A percentile compares a stretch with the other conserved stretches of the same genome.
Conservation (phyloP, 2,329 filamentous ascomycete species). For the Gnomoniopsis smithogilvyi region DNA sequence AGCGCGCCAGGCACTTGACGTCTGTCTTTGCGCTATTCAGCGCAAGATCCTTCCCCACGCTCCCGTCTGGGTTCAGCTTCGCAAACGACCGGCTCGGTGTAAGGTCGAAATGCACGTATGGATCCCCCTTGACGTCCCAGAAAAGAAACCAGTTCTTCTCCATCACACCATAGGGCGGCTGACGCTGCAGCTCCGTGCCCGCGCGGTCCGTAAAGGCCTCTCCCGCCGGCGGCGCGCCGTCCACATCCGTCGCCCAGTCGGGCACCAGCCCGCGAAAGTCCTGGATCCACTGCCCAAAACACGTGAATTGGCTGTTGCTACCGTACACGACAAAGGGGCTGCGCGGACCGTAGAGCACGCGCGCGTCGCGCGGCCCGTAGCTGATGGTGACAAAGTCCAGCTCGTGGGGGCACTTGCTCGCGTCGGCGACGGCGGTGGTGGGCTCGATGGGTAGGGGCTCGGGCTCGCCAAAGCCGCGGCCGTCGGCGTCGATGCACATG, state of each 20-base stretch:
- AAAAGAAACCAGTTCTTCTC: conserved; percentile 65
- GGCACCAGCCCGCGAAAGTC: conserved; percentile 48
- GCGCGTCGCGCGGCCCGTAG: conserved; percentile 55
- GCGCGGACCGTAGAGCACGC: conserved; percentile 53
- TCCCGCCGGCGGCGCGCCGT: conserved; percentile 13
- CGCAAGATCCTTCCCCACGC: conserved; percentile 44
- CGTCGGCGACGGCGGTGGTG: conserved; percentile 36
- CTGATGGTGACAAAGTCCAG: conserved; percentile 39
- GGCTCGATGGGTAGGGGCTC: conserved; percentile 42
- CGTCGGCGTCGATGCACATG: conserved; percentile 32
- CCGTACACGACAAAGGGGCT: conserved; percentile 51
- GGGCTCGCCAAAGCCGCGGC: conserved; percentile 26
- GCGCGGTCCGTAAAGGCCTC: conserved; percentile 33
- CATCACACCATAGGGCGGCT: conserved; percentile 37
- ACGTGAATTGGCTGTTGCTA: conserved; percentile 51
- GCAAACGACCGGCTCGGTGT: conserved; percentile 48
- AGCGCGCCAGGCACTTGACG: conserved; percentile 40
- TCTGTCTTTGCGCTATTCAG: conserved; percentile 34
- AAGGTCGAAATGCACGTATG: conserved; percentile 54
- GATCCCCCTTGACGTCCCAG: conserved; percentile 46
- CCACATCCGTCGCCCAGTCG: conserved; percentile 35
- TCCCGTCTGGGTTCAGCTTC: conserved; percentile 40
- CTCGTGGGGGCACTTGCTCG: conserved; percentile 39
- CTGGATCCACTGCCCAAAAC: conserved; percentile 55
- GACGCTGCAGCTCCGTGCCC: conserved; percentile 50